Evolutionary conservation across 2,329 filamentous ascomycete species (phyloP).

Genomic region (Echinosphaeria canescens): DNA sequence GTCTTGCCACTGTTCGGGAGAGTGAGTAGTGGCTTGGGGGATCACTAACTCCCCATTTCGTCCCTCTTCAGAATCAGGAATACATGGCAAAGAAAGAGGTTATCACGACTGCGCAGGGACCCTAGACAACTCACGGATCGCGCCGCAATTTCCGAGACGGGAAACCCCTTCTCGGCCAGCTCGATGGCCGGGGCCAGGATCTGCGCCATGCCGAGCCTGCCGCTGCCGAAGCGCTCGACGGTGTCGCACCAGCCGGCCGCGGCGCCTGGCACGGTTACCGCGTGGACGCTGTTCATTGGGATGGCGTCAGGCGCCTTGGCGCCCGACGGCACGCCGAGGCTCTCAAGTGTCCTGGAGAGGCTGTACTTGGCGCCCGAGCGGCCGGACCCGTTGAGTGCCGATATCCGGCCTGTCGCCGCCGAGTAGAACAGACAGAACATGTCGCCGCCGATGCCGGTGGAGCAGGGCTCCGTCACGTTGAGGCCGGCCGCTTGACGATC

Average conservation of each 20-base stretch:
- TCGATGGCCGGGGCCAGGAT: slow-evolving; percentile 68
- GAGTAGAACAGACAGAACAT: slow-evolving; percentile 94
- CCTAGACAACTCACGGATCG: slow-evolving; percentile 31
- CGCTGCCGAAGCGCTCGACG: slow-evolving; percentile 73
- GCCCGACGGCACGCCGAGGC: slow-evolving; percentile 34
- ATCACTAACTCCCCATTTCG: too few relatives aligned
- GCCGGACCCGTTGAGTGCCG: slow-evolving; percentile 85
- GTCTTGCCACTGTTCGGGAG: slow-evolving; percentile 66
- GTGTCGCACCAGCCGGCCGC: slow-evolving; percentile 88
- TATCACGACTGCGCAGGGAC: background rate
- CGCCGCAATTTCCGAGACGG: slow-evolving; percentile 63
- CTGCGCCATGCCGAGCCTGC: slow-evolving; percentile 54
- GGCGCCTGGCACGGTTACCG: slow-evolving; percentile 76
- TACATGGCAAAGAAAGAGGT: too few relatives aligned
- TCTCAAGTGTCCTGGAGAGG: slow-evolving; percentile 37
- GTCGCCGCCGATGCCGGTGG: slow-evolving; percentile 90
- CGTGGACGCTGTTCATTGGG: slow-evolving; percentile 54
- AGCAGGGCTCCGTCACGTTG: slow-evolving; percentile 83
- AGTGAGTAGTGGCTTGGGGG: too few relatives aligned
- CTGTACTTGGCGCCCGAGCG: slow-evolving; percentile 49
- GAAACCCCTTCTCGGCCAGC: slow-evolving; percentile 73
- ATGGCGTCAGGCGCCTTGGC: too few relatives aligned
- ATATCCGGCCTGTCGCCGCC: slow-evolving; percentile 59
- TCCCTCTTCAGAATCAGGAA: too few relatives aligned
- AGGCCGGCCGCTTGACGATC: slow-evolving; percentile 52